phyloP scores from a whole-genome alignment of 148 eudicot genomes.

The Pouteria glomerata region DNA sequence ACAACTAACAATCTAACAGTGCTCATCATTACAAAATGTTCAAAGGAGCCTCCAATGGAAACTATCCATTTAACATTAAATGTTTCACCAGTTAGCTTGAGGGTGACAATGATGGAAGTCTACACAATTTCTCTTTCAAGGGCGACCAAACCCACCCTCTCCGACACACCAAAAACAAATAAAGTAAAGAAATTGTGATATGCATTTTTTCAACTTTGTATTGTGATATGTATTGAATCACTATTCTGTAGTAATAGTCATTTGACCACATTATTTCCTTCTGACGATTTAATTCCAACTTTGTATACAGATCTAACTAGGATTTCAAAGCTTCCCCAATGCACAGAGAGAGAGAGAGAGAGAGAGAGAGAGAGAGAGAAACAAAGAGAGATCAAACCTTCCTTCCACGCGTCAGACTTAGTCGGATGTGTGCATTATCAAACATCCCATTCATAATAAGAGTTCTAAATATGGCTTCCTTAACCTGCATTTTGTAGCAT shows the following conservation, averaged over 20 bases:
- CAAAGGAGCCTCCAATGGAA: too few relatives aligned
- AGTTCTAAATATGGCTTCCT: slow-evolving; percentile 85
- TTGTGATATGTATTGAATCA: too few relatives aligned
- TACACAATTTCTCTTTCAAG: too few relatives aligned
- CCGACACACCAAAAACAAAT: too few relatives aligned
- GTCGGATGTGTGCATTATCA: slow-evolving; percentile 79
- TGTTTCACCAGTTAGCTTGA: background rate
- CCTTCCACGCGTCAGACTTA: slow-evolving; percentile 94
- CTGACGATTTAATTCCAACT: background rate
- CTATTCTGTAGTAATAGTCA: background rate
- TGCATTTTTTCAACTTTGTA: background rate
- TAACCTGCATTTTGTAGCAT: slow-evolving; percentile 48
- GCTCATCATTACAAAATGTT: too few relatives aligned
- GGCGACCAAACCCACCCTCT: too few relatives aligned
- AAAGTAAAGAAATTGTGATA: background rate
- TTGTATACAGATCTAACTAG: background rate
- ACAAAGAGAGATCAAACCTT: slow-evolving; percentile 54
- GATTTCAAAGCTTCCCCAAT: background rate
- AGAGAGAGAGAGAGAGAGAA: background rate
- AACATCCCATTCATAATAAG: slow-evolving; percentile 93
- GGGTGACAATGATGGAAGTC: too few relatives aligned
- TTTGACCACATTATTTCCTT: background rate
- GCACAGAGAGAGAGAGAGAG: background rate
- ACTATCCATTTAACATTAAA: background rate
- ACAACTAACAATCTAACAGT: too few relatives aligned